Conservation (phyloP, 1,284 basidiomycete species). For the Fomitopsis pinicola region DNA sequence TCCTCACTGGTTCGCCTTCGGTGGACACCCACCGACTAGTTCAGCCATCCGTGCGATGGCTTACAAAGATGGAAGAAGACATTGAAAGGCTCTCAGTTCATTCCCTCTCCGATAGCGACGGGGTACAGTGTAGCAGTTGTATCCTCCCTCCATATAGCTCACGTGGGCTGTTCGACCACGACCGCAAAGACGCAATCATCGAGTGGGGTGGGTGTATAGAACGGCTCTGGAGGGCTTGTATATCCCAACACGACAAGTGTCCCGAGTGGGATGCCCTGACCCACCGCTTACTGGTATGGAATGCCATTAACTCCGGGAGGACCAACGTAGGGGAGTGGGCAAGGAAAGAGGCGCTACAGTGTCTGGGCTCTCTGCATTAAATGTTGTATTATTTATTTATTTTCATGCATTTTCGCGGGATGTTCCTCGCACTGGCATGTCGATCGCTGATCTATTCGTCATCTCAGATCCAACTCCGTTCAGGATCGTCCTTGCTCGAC, state of each 20-base stretch:
- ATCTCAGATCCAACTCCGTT: too few species aligned
- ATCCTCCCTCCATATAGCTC: slow-evolving; percentile 34
- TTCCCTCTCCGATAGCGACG: neutral
- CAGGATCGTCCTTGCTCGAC: too few species aligned
- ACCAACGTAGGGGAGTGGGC: slow-evolving; percentile 22
- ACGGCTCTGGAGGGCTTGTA: slow-evolving; percentile 52
- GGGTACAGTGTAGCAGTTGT: neutral
- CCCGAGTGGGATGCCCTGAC: slow-evolving; percentile 50
- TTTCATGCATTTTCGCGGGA: too few species aligned
- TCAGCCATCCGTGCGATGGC: slow-evolving; percentile 25
- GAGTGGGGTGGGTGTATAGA: slow-evolving; percentile 56
- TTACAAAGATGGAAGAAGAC: slow-evolving; percentile 35
- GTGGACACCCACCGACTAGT: slow-evolving; percentile 32
- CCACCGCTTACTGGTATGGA: slow-evolving; percentile 51
- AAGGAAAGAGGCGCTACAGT: slow-evolving; percentile 13
- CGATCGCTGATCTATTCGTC: too few species aligned
- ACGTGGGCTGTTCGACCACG: slow-evolving; percentile 34
- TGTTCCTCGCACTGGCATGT: too few species aligned
- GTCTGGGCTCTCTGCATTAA: slow-evolving; percentile 2
- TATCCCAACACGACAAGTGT: slow-evolving; percentile 34
- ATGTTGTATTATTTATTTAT: too few species aligned
- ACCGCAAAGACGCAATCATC: slow-evolving; percentile 22
- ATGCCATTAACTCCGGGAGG: slow-evolving; percentile 37
- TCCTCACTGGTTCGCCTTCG: slow-evolving; percentile 28
- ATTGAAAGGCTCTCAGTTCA: slow-evolving; percentile 12